Evolutionary conservation across 768 basidiomycete genomes (phyloP), one percentile per base, ranked within the genome.

Genomic region (Rickenella mellea): DNA sequence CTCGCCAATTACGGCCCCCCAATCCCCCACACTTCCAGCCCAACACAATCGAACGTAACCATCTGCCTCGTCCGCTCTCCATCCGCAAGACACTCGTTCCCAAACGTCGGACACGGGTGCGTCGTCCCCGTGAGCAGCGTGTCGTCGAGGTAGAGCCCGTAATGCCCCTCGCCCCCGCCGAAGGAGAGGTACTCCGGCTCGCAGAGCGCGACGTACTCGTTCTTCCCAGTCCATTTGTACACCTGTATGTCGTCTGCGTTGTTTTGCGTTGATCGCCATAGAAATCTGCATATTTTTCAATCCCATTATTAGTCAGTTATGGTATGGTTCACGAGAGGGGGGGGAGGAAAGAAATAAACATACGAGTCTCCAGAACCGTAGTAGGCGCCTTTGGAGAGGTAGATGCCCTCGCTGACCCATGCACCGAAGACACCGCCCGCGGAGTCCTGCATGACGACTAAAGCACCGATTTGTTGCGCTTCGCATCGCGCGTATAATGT

Each of bases 291-390:
- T n/a, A 39, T 17, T 14, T 21, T 28, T 9, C 24, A 20, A 45
- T 41, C 17, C 37, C 14, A 33, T n/a, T 20, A 36, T 24, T 17
- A 6, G 20, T 21, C 26, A 21, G 29, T 22, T 10, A 30, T 37
- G 14, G 31, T 8, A 37, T 42, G 21, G 10, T 19, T 27, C 3
- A 46, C 20, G n/a, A 22, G n/a, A n/a, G n/a, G n/a, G n/a, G n/a
- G 42, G 41, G 6, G 20, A 27, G 12, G n/a, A 27, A 66, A 68
- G 48, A 42, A 73, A 17, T 11, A 19, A 14, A 62, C 66, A 48
- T 46, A 82, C 86, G 87, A 87, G 51, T 93, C 92, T 6, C 93
- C 93, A 42, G 81, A 81, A 0, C 94, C 94, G 52, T 81, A 90
- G 60, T 91, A 94, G 3, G 73, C 70, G 5, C 77, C 76, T 41